Conservation (phyloP, 352 stramenopile genomes). For the Phytopythium kandeliae region DNA sequence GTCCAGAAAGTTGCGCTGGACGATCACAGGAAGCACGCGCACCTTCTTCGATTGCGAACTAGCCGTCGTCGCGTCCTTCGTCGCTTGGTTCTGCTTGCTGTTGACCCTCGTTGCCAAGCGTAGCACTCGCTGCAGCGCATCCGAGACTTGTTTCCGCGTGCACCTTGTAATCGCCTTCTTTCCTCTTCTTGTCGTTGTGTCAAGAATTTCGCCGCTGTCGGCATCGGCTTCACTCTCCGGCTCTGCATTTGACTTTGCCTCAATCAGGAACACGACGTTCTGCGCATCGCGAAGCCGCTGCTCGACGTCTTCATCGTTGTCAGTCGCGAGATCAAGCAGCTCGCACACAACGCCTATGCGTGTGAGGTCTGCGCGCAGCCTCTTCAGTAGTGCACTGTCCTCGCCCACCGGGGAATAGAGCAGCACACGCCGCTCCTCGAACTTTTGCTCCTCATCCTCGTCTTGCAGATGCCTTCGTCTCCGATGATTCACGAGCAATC, state of each 20-base stretch:
- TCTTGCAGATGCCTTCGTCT: not conserved
- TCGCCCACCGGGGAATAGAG: conserved; percentile 3
- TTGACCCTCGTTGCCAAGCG: not conserved
- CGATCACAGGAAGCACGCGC: conserved; percentile 49
- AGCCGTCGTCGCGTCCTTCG: conserved; percentile 8
- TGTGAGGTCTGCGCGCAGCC: not conserved
- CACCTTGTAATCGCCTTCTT: conserved; percentile 10
- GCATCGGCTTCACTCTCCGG: not conserved
- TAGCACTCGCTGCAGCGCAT: conserved; percentile 33
- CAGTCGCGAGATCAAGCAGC: not conserved
- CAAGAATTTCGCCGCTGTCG: conserved; percentile 15
- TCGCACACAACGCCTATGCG: not conserved
- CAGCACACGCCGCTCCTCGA: conserved; percentile 2
- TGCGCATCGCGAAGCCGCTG: not conserved
- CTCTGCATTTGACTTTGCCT: conserved; percentile 10
- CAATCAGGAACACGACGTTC: conserved; percentile 30
- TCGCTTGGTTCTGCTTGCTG: conserved; percentile 10
- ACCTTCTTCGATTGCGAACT: conserved; percentile 7
- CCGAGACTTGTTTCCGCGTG: conserved; percentile 28
- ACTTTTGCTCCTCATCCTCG: not conserved
- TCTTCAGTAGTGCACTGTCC: not conserved
- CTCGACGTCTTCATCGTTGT: not conserved
- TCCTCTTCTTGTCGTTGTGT: conserved; percentile 8
- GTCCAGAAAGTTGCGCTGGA: conserved; percentile 54
- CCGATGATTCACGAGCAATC: not conserved